phyloP scores from a whole-genome alignment of 352 stramenopile genomes.

The Pythium coloratum region DNA sequence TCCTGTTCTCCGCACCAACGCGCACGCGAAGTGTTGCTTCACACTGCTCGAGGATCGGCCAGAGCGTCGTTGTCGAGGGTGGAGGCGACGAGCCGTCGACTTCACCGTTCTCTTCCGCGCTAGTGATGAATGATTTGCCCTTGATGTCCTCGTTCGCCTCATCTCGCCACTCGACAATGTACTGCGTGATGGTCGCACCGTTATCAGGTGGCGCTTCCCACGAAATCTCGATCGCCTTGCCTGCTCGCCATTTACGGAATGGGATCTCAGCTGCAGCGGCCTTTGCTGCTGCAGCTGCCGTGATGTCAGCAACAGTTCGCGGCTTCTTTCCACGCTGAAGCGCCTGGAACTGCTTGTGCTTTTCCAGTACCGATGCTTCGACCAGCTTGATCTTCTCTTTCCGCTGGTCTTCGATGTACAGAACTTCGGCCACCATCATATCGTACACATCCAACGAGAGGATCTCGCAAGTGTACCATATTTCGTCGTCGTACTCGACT shows the following conservation, averaged over 20 bases:
- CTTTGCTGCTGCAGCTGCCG: slow-evolving; percentile 41
- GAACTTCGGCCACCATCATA: slow-evolving; percentile 55
- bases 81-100: not conserved
- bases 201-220: slow-evolving; percentile 72
- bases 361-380: slow-evolving; percentile 29
- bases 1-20: slow-evolving; percentile 60
- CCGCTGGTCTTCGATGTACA: slow-evolving; percentile 64
- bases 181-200: slow-evolving; percentile 60
- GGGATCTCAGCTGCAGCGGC: slow-evolving; percentile 40
- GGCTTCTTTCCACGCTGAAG: slow-evolving; percentile 26
- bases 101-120: slow-evolving; percentile 3
- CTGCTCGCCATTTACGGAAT: slow-evolving; percentile 65
- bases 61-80: slow-evolving; percentile 53
- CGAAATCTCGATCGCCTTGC: slow-evolving; percentile 66
- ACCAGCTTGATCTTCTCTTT: slow-evolving; percentile 70
- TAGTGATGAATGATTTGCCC: slow-evolving; percentile 13
- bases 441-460: slow-evolving; percentile 59
- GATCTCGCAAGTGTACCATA: slow-evolving; percentile 68
- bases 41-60: slow-evolving; percentile 50
- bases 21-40: slow-evolving; percentile 53
- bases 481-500: slow-evolving; percentile 71
- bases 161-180: slow-evolving; percentile 66
- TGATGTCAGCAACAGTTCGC: slow-evolving; percentile 47
- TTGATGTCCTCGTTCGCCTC: slow-evolving; percentile 21
- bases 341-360: slow-evolving; percentile 30